These are phyloP conservation scores for Lasiosphaeria ovina DNA, from an alignment of 495 filamentous ascomycete genomes.

Conservation along the genomic window DNA sequence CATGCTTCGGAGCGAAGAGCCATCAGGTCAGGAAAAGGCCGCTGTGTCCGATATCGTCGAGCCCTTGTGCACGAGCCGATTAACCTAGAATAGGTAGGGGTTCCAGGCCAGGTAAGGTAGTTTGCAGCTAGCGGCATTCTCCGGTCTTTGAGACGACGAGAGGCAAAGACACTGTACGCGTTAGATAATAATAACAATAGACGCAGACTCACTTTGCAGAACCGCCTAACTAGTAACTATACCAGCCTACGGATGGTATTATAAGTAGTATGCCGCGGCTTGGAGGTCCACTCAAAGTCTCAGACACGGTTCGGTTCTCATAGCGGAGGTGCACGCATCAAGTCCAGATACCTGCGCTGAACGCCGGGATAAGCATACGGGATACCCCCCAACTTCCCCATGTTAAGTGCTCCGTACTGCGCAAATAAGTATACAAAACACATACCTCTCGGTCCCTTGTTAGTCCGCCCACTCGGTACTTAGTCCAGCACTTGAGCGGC, in stretches of 20 bases:
- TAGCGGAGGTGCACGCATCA: no score
- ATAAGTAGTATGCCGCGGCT: no score
- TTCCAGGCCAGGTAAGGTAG: slow-evolving; percentile 3
- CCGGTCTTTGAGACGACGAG: neutral
- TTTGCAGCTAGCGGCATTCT: neutral
- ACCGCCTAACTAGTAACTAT: no score
- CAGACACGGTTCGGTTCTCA: no score
- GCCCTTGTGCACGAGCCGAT: slow-evolving; percentile 6
- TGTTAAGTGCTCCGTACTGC: no score
- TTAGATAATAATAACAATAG: no score
- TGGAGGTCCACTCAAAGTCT: no score
- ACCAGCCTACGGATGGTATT: no score
- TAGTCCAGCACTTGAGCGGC: neutral
- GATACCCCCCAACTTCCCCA: no score
- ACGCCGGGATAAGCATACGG: no score
- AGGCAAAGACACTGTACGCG: slow-evolving; percentile 11
- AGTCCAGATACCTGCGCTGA: no score
- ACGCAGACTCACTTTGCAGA: no score
- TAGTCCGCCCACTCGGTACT: neutral
- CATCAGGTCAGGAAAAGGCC: neutral
- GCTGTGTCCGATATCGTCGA: slow-evolving; percentile 22
- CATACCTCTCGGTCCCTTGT: neutral
- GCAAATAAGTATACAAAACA: neutral
- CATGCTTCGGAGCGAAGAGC: slow-evolving; percentile 1
- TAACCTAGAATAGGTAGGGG: slow-evolving; percentile 7